Percentiles rank a stretch among this genome's conserved stretches.
phyloP scores from a whole-genome alignment of 768 basidiomycete genomes.

The Tulasnella sp. region DNA sequence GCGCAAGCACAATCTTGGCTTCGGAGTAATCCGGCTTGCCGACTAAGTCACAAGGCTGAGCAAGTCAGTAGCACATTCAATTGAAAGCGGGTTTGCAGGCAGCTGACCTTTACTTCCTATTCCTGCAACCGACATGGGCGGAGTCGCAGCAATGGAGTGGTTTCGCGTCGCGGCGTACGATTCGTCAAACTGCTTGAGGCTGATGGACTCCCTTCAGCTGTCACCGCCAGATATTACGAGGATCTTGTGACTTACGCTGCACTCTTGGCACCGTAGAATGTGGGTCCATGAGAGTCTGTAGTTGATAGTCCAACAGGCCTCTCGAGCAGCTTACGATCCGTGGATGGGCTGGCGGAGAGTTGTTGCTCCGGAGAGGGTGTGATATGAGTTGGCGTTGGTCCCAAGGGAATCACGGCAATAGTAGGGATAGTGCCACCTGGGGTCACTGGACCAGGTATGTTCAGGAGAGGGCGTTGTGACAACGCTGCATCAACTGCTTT shows the following conservation, averaged over 20 bases:
- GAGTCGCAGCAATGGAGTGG: conserved; percentile 64
- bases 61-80: conserved; percentile 3
- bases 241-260: neutral
- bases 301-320: neutral
- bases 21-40: conserved; percentile 98
- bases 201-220: neutral
- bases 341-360: neutral
- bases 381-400: neutral
- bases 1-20: conserved; percentile 95
- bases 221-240: neutral
- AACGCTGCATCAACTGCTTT: conserved; percentile 5
- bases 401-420: conserved; percentile 3
- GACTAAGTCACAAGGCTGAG: conserved; percentile 36
- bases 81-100: neutral
- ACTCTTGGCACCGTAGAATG: conserved; percentile 10
- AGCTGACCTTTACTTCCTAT: conserved; percentile 75
- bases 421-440: conserved; percentile 7
- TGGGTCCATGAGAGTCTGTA: neutral
- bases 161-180: conserved; percentile 61
- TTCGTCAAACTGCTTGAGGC: conserved; percentile 23
- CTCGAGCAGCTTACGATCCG: neutral
- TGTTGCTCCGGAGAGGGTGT: conserved; percentile 4
- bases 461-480: neutral
- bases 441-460: conserved; percentile 5
- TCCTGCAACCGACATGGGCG: conserved; percentile 74